phyloP scores from a whole-genome alignment of 176 grass and related monocot genomes.

The Oryza glumipatula region DNA sequence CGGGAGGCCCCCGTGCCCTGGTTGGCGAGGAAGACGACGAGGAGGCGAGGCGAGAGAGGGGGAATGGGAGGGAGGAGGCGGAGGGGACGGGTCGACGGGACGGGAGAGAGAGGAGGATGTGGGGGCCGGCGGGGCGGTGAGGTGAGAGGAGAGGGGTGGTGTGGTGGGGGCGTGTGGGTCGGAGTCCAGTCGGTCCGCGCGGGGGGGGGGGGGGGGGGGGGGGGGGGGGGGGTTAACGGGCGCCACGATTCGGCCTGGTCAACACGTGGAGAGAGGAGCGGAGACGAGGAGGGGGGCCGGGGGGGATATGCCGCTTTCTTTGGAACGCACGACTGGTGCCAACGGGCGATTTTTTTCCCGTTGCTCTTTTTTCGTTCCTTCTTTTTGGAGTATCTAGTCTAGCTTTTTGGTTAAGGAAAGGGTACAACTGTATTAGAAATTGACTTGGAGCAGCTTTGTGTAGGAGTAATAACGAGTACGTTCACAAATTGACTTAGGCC shows the following conservation, averaged over 20 bases:
- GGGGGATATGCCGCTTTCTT: neutral
- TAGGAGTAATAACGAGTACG: too few species aligned
- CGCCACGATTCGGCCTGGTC: slow-evolving; percentile 25
- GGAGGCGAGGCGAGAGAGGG: neutral
- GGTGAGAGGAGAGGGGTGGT: neutral
- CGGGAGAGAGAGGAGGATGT: neutral
- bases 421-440: too few species aligned
- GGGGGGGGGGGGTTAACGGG: neutral
- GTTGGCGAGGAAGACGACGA: slow-evolving; percentile 39
- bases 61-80: neutral
- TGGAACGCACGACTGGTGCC: neutral
- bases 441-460: too few species aligned
- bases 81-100: too few species aligned
- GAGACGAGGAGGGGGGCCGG: neutral
- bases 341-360: neutral
- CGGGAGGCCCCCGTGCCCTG: neutral
- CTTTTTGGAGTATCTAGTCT: neutral
- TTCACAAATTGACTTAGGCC: too few species aligned
- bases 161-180: slow-evolving; percentile 2
- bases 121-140: slow-evolving; percentile 9
- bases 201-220: too few species aligned
- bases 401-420: too few species aligned
- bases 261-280: slow-evolving; percentile 4
- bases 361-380: neutral
- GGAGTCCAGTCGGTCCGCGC: neutral